Evolutionary conservation across 2,329 filamentous ascomycete genomes (phyloP).

Genomic region (Podosphaera fusca): DNA sequence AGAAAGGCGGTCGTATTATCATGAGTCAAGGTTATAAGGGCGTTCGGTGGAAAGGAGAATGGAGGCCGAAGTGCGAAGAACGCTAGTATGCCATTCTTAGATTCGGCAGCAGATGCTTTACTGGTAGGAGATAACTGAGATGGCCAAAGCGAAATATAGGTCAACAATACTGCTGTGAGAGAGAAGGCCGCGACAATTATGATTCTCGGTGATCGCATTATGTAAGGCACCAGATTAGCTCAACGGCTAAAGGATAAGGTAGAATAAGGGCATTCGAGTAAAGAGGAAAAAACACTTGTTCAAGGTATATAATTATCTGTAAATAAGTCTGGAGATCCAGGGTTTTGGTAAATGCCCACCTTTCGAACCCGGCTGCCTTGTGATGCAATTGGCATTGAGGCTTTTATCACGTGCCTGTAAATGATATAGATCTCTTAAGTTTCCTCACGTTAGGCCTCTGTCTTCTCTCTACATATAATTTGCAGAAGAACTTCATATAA

Average conservation of each 20-base stretch:
- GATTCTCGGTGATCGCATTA: conserved; percentile 16
- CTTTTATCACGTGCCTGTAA: too few species aligned
- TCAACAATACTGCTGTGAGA: conserved; percentile 13
- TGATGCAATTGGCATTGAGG: too few species aligned
- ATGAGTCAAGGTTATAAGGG: conserved; percentile 86
- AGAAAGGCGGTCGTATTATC: conserved; percentile 97
- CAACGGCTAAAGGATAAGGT: conserved; percentile 7
- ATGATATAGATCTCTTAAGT: too few species aligned
- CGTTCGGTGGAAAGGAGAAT: conserved; percentile 81
- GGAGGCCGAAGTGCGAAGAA: conserved; percentile 52
- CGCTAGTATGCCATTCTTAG: conserved; percentile 24
- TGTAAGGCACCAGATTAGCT: conserved; percentile 10
- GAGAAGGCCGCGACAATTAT: conserved; percentile 15
- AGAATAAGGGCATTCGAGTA: conserved; percentile 8
- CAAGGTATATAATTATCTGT: too few species aligned
- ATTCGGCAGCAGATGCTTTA: conserved; percentile 5
- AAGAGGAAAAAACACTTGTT: too few species aligned
- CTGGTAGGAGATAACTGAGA: conserved; percentile 10
- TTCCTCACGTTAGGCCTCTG: too few species aligned
- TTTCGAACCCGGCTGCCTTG: too few species aligned
- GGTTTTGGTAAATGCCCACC: too few species aligned
- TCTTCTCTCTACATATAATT: too few species aligned
- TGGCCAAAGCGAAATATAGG: conserved; percentile 13
- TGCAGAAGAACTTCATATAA: too few species aligned
- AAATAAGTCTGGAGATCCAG: too few species aligned